Conservation (phyloP, 768 basidiomycete species). For the Boletellus ananas region DNA sequence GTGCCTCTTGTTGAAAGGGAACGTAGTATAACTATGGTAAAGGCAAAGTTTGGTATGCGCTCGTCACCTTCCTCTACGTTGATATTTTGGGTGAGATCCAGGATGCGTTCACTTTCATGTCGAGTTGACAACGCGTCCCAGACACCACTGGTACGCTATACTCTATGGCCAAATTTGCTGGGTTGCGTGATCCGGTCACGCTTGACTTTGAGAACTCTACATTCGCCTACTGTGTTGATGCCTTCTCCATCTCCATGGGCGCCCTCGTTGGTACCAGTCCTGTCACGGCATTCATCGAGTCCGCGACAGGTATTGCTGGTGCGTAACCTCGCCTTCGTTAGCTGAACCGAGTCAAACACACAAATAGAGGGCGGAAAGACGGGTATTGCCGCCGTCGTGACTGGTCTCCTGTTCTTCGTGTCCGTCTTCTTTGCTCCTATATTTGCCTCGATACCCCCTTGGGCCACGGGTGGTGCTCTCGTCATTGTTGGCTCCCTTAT, state of each 20-base stretch:
- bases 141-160: conserved; percentile 70
- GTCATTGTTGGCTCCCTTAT: conserved; percentile 86
- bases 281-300: conserved; percentile 81
- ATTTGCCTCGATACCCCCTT: conserved; percentile 81
- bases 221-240: conserved; percentile 79
- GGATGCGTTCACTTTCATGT: background rate
- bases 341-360: conserved; percentile 5
- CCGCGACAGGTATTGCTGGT: conserved; percentile 77
- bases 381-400: conserved; percentile 72
- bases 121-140: conserved; percentile 2
- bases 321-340: conserved; percentile 14
- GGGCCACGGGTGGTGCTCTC: conserved; percentile 85
- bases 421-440: conserved; percentile 87
- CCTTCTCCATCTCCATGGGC: conserved; percentile 77
- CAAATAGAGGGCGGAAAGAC: conserved; percentile 80
- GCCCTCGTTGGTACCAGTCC: conserved; percentile 77
- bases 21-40: conserved; percentile 50
- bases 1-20: conserved; percentile 4
- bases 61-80: conserved; percentile 87
- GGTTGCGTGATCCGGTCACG: conserved; percentile 79
- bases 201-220: conserved; percentile 84
- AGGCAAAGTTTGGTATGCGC: conserved; percentile 81
- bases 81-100: conserved; percentile 64
- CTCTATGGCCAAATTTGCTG: conserved; percentile 89
- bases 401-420: conserved; percentile 74